These are phyloP conservation scores for Ceratorhiza oryzae-sativae DNA, from an alignment of 1,284 basidiomycete genomes.

Conservation along the genomic window DNA sequence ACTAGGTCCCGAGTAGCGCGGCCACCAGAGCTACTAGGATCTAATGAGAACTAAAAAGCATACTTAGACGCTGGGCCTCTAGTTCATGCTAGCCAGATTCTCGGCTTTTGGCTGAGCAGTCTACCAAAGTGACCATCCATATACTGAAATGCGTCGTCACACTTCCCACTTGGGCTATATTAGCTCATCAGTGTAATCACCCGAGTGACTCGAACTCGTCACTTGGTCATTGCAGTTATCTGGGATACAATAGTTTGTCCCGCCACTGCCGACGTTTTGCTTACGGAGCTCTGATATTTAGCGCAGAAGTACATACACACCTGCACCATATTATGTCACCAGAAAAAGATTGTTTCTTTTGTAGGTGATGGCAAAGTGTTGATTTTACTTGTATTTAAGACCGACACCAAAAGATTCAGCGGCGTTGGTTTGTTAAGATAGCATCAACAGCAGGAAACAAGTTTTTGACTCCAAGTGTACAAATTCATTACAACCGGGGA, in stretches of 20 bases:
- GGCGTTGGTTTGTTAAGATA: not conserved
- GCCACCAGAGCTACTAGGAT: too few species aligned
- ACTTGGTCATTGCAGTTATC: not conserved
- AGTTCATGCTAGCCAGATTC: not conserved
- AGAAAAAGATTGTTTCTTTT: not conserved
- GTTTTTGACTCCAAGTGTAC: not conserved
- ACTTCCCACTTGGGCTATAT: not conserved
- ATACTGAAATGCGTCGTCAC: not conserved
- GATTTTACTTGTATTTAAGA: not conserved
- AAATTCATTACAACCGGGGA: constrained; percentile 14
- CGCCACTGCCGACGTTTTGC: not conserved
- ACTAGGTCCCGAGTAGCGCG: too few species aligned
- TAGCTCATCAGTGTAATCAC: constrained; percentile 1
- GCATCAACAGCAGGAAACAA: not conserved
- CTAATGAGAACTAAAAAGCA: too few species aligned
- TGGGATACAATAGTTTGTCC: not conserved
- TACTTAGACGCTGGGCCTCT: not conserved
- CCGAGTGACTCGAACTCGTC: not conserved
- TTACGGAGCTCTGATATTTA: not conserved
- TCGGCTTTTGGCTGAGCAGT: not conserved
- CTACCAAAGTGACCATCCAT: not conserved
- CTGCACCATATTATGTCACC: not conserved
- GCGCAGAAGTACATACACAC: not conserved
- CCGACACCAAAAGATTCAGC: not conserved
- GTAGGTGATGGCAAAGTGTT: not conserved